phyloP scores from a whole-genome alignment of 106 monocot genomes.

The Phalaenopsis aphrodite region DNA sequence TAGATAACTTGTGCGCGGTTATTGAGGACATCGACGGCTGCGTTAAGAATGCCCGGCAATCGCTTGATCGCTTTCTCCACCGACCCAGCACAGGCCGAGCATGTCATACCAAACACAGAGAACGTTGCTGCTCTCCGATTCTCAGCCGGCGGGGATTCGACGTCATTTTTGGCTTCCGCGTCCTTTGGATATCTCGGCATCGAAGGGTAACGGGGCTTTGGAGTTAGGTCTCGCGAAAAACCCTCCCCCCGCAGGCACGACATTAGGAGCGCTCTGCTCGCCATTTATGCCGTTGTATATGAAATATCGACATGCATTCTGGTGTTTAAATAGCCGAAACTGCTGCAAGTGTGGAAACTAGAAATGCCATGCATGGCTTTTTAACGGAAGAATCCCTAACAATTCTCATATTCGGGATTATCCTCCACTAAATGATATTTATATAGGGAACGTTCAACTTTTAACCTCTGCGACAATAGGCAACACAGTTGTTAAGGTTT shows the following conservation, averaged over 20 bases:
- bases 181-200: conserved; percentile 55
- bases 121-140: conserved; percentile 32
- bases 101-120: conserved; percentile 66
- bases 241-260: conserved; percentile 28
- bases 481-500: too few relatives aligned
- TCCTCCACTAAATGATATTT: too few relatives aligned
- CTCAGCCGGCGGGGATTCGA: conserved; percentile 2
- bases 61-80: conserved; percentile 88
- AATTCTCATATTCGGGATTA: too few relatives aligned
- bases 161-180: conserved; percentile 5
- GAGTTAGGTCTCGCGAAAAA: conserved; percentile 13
- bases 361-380: too few relatives aligned
- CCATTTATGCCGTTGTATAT: not conserved
- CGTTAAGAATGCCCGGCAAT: conserved; percentile 74
- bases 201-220: conserved; percentile 60
- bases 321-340: too few relatives aligned
- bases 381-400: too few relatives aligned
- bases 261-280: conserved; percentile 17
- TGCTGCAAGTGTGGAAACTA: too few relatives aligned
- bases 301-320: too few relatives aligned
- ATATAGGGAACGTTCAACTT: too few relatives aligned
- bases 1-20: conserved; percentile 64
- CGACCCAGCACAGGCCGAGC: conserved; percentile 74
- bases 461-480: too few relatives aligned
- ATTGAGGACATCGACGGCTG: conserved; percentile 71